phyloP scores from a whole-genome alignment of 1,284 basidiomycete genomes.

The Trichosporon ovoides region DNA sequence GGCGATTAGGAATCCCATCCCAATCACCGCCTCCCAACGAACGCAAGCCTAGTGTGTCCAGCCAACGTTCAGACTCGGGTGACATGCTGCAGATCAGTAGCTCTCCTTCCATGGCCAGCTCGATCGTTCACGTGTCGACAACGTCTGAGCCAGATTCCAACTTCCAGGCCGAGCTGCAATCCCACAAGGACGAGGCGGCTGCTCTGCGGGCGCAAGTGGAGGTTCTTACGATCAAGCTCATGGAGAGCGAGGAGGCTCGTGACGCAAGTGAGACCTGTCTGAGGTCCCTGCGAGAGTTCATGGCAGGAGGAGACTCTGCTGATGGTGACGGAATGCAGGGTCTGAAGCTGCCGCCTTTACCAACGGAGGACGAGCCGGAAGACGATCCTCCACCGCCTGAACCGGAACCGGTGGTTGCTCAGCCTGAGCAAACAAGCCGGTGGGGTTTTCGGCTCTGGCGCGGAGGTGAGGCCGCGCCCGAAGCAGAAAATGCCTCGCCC shows the following conservation, averaged over 20 bases:
- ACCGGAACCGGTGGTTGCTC: neutral
- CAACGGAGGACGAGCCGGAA: constrained; percentile 55
- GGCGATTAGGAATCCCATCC: neutral
- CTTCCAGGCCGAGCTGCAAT: neutral
- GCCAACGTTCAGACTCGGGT: neutral
- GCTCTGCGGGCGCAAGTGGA: constrained; percentile 60
- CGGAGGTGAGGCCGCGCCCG: constrained; percentile 5
- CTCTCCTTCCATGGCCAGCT: neutral
- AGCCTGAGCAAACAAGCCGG: constrained; percentile 8
- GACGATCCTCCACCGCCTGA: constrained; percentile 16
- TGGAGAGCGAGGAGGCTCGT: constrained; percentile 71
- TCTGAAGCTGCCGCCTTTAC: constrained; percentile 54
- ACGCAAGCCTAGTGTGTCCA: neutral
- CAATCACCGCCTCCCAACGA: neutral
- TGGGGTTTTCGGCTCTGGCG: constrained; percentile 11
- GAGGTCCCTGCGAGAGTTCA: constrained; percentile 74
- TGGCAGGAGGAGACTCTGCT: constrained; percentile 51
- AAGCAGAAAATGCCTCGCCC: constrained; percentile 1
- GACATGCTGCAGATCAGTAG: neutral
- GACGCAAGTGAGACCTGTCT: constrained; percentile 80
- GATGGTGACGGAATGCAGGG: constrained; percentile 9
- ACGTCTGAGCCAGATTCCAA: neutral
- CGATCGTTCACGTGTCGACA: neutral
- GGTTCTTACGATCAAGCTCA: constrained; percentile 58
- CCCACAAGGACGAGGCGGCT: constrained; percentile 4